phyloP scores from a whole-genome alignment of 345 rosid genomes.

The Psidium guajava region DNA sequence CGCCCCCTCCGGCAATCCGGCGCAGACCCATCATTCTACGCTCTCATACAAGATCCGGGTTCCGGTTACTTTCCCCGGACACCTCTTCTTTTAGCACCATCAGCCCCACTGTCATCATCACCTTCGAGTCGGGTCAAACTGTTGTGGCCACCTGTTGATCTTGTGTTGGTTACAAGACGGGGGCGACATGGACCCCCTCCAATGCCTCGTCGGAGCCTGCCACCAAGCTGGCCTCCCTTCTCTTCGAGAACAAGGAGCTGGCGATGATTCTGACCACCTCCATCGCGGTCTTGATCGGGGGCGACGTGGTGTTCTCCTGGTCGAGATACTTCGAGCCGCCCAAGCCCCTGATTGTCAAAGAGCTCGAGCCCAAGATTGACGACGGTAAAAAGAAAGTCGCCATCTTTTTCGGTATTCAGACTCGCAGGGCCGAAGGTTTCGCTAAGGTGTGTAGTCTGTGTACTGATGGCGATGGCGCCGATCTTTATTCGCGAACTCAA shows the following conservation, averaged over 20 bases:
- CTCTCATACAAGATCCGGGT: not conserved
- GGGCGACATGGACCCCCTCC: slow-evolving; percentile 15
- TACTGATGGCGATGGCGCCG: not conserved
- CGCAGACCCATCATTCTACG: not conserved
- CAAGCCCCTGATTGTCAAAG: slow-evolving; percentile 18
- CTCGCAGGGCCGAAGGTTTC: slow-evolving; percentile 43
- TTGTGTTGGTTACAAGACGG: slow-evolving; percentile 17
- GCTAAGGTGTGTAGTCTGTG: slow-evolving; percentile 2
- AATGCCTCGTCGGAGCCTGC: slow-evolving; percentile 9
- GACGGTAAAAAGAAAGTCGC: slow-evolving; percentile 28
- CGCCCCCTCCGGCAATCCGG: not conserved
- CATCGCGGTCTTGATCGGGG: slow-evolving; percentile 28
- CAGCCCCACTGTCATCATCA: not conserved
- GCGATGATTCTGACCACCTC: slow-evolving; percentile 25
- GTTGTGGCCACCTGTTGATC: slow-evolving; percentile 14
- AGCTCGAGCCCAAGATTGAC: slow-evolving; percentile 20
- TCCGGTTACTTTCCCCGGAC: not conserved
- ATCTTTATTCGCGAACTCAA: not conserved
- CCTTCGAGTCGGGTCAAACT: not conserved
- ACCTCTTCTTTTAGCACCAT: not conserved
- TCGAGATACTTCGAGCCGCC: slow-evolving; percentile 8
- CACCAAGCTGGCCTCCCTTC: slow-evolving; percentile 8
- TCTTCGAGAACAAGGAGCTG: slow-evolving; percentile 21
- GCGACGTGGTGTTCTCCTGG: slow-evolving; percentile 21
- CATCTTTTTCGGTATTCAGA: slow-evolving; percentile 38